Evolutionary conservation across 805 yeast genomes (phyloP).

Genomic region (Kuraishia ogatae): DNA sequence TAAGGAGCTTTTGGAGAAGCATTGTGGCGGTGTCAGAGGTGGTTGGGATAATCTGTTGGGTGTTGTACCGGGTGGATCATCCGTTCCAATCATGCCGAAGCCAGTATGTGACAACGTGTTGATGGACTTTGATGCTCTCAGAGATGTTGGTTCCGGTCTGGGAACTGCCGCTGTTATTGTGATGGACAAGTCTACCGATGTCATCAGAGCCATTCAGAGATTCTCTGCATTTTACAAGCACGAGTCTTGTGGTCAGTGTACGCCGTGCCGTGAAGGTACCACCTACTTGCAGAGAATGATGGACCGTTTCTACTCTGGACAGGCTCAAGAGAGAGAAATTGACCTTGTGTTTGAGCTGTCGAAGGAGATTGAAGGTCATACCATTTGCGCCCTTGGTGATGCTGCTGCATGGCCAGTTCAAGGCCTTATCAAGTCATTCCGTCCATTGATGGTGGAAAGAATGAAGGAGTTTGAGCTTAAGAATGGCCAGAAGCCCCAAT

Average conservation of each 20-base stretch:
- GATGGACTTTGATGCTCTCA: conserved; percentile 85
- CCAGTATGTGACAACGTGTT: conserved; percentile 56
- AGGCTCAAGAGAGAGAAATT: conserved; percentile 73
- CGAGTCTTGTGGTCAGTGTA: conserved; percentile 92
- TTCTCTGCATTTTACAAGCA: conserved; percentile 80
- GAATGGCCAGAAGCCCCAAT: conserved; percentile 36
- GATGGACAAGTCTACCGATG: conserved; percentile 80
- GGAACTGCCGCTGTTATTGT: conserved; percentile 94
- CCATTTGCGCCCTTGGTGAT: conserved; percentile 87
- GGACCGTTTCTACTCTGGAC: conserved; percentile 74
- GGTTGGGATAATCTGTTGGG: conserved; percentile 91
- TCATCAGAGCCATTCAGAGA: conserved; percentile 80
- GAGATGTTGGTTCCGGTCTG: conserved; percentile 78
- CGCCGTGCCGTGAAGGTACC: conserved; percentile 92
- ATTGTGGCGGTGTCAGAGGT: conserved; percentile 86
- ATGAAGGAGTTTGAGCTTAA: conserved; percentile 50
- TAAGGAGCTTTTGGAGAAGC: conserved; percentile 73
- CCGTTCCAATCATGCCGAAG: conserved; percentile 75
- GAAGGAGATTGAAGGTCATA: conserved; percentile 84
- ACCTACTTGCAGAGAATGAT: conserved; percentile 78
- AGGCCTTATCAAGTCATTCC: conserved; percentile 77
- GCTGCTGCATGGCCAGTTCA: conserved; percentile 94
- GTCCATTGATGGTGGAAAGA: conserved; percentile 75
- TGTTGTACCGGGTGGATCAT: conserved; percentile 85
- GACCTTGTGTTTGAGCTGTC: conserved; percentile 80